These are phyloP conservation scores for Alternaria ventricosa DNA, from an alignment of 2,329 filamentous ascomycete genomes.

Conservation along the genomic window DNA sequence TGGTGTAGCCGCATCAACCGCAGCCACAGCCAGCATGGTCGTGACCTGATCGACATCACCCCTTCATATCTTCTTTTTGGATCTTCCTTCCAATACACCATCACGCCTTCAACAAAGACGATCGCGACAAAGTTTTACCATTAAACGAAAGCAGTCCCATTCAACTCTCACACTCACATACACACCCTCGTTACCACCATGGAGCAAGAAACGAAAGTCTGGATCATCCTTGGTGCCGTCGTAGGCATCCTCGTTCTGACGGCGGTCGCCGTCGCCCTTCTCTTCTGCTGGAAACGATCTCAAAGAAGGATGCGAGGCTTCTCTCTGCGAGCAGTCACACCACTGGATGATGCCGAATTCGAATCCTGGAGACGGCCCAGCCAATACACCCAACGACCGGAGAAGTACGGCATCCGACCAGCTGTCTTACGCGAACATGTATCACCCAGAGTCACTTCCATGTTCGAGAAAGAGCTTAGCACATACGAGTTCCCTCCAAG, in stretches of 20 bases:
- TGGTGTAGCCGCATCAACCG: slow-evolving; percentile 26
- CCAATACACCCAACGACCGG: slow-evolving; percentile 44
- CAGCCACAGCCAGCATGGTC: slow-evolving; percentile 32
- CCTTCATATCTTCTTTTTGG: slow-evolving; percentile 23
- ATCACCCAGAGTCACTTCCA: slow-evolving; percentile 34
- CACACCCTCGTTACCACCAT: slow-evolving; percentile 19
- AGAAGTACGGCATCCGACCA: slow-evolving; percentile 45
- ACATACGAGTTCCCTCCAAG: slow-evolving; percentile 35
- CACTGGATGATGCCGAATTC: slow-evolving; percentile 50
- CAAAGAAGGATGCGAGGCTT: slow-evolving; percentile 45
- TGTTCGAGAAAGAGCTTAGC: slow-evolving; percentile 45
- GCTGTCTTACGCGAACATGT: slow-evolving; percentile 34
- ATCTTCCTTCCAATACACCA: slow-evolving; percentile 7
- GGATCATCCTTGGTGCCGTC: slow-evolving; percentile 46
- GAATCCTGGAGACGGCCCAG: slow-evolving; percentile 50
- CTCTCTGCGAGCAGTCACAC: slow-evolving; percentile 47
- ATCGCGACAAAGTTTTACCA: not conserved
- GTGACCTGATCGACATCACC: slow-evolving; percentile 35
- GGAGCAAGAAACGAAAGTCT: slow-evolving; percentile 42
- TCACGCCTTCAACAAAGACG: not conserved
- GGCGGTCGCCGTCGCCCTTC: slow-evolving; percentile 33
- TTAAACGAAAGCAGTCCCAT: not conserved
- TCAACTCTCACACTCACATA: not conserved
- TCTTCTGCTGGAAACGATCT: slow-evolving; percentile 44
- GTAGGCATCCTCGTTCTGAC: slow-evolving; percentile 42